These are phyloP conservation scores for Baorangia bicolor DNA, from an alignment of 768 basidiomycete species.

Conservation along the genomic window DNA sequence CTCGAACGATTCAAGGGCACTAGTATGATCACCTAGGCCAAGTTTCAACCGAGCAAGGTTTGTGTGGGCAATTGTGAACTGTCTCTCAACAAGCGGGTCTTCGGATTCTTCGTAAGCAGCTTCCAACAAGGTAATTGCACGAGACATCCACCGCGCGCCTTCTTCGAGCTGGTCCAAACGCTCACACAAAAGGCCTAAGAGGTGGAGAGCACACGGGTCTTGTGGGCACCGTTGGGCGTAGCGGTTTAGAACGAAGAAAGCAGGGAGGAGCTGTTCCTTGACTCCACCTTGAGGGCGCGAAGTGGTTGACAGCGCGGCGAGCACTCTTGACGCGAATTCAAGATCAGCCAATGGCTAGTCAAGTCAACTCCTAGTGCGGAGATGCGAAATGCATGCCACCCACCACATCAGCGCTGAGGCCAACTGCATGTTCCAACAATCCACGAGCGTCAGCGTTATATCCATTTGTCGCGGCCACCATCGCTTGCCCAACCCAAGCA, in stretches of 20 bases:
- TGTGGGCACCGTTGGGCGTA: slow-evolving; percentile 66
- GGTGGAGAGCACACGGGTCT: slow-evolving; percentile 76
- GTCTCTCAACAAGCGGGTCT: slow-evolving; percentile 70
- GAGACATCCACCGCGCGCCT: slow-evolving; percentile 54
- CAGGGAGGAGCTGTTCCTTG: slow-evolving; percentile 58
- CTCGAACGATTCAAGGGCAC: slow-evolving; percentile 68
- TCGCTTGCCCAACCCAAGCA: slow-evolving; percentile 89
- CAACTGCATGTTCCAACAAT: slow-evolving; percentile 72
- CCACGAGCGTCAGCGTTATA: slow-evolving; percentile 61
- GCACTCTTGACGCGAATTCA: slow-evolving; percentile 64
- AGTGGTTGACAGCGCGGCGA: slow-evolving; percentile 38
- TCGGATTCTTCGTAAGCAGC: slow-evolving; percentile 86
- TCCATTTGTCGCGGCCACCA: slow-evolving; percentile 61
- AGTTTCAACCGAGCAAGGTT: slow-evolving; percentile 79
- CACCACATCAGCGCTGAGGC: slow-evolving; percentile 58
- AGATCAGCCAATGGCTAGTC: slow-evolving; percentile 78
- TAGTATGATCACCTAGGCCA: slow-evolving; percentile 54
- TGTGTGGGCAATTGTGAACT: slow-evolving; percentile 77
- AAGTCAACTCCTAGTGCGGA: slow-evolving; percentile 8
- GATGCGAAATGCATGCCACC: slow-evolving; percentile 19
- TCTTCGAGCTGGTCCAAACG: slow-evolving; percentile 68
- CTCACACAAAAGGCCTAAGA: slow-evolving; percentile 85
- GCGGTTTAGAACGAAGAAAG: slow-evolving; percentile 79
- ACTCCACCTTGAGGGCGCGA: slow-evolving; percentile 19
- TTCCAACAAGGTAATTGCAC: slow-evolving; percentile 76